These are phyloP conservation scores for Aspergillus versicolor DNA, from an alignment of 2,329 filamentous ascomycete species.

Conservation along the genomic window DNA sequence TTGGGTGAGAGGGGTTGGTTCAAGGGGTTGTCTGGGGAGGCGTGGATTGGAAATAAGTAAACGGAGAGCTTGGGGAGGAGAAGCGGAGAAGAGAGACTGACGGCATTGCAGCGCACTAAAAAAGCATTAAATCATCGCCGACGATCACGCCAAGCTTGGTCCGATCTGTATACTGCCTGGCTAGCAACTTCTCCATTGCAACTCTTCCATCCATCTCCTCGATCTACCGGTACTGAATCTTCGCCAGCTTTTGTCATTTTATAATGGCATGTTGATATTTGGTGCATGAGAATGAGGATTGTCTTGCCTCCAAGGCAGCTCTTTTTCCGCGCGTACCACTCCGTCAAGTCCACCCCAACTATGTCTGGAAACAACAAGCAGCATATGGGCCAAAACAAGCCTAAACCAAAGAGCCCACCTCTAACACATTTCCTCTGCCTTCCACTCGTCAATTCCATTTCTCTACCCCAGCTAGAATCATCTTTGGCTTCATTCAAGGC, in stretches of 20 bases:
- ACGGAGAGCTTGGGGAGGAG: conserved; percentile 4
- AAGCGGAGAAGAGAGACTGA: conserved; percentile 3
- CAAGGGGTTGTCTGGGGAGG: not conserved
- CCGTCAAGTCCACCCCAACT: conserved; percentile 5
- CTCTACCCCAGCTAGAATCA: conserved; percentile 63
- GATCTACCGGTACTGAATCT: not conserved
- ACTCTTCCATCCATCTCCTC: no score
- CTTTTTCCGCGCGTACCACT: conserved; percentile 4
- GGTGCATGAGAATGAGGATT: conserved; percentile 3
- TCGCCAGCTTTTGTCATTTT: not conserved
- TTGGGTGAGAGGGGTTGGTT: not conserved
- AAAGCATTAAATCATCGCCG: conserved; percentile 8
- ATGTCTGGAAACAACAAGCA: conserved; percentile 9
- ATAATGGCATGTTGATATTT: not conserved
- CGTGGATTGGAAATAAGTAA: not conserved
- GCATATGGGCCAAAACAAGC: conserved; percentile 10
- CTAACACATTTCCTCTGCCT: conserved; percentile 49
- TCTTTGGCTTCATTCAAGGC: conserved; percentile 62
- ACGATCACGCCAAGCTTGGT: conserved; percentile 8
- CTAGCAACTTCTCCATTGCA: no score
- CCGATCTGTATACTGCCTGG: not conserved
- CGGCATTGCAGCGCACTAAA: conserved; percentile 1
- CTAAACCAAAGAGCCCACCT: conserved; percentile 27
- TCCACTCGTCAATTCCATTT: conserved; percentile 62
- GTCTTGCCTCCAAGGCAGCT: conserved; percentile 1